Conservation (phyloP, 768 basidiomycete genomes). For the Tulasnella sp. region DNA sequence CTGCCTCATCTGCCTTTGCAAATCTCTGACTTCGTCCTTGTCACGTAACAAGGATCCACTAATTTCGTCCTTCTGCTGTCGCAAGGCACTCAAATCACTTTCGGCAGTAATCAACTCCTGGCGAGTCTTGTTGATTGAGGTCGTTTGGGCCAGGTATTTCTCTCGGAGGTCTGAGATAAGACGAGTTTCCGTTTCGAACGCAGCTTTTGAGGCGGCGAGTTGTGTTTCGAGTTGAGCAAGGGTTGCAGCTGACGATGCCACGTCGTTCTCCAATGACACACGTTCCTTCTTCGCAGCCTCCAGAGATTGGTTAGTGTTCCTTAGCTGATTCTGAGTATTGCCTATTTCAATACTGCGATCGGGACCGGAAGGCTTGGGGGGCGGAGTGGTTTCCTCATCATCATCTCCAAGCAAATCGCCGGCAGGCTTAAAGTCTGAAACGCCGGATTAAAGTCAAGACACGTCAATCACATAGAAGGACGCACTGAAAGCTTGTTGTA, state of each 20-base stretch:
- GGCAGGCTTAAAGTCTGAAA: background rate
- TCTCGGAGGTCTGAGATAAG: conserved; percentile 55
- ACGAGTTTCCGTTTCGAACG: conserved; percentile 74
- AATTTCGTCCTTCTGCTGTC: conserved; percentile 83
- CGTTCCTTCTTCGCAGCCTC: conserved; percentile 56
- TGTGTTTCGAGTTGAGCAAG: conserved; percentile 73
- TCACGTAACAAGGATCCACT: conserved; percentile 78
- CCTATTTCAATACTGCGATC: conserved; percentile 79
- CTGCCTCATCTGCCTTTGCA: conserved; percentile 77
- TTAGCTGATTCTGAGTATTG: conserved; percentile 73
- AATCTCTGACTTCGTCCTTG: conserved; percentile 83
- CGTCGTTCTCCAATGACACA: conserved; percentile 45
- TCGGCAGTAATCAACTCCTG: conserved; percentile 80
- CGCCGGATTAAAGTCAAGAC: background rate
- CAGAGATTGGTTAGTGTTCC: conserved; percentile 63
- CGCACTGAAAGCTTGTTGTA: background rate
- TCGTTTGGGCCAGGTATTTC: conserved; percentile 50
- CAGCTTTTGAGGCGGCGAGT: conserved; percentile 66
- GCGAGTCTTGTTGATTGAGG: conserved; percentile 56
- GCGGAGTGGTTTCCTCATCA: conserved; percentile 41
- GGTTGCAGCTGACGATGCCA: conserved; percentile 58
- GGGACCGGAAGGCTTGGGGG: conserved; percentile 34
- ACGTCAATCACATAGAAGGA: background rate
- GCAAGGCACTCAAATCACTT: conserved; percentile 78
- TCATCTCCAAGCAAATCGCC: conserved; percentile 64